Percentiles rank a stretch among this genome's conserved stretches.
phyloP scores from a whole-genome alignment of 345 rosid species.

The Euphorbia pulcherrima region DNA sequence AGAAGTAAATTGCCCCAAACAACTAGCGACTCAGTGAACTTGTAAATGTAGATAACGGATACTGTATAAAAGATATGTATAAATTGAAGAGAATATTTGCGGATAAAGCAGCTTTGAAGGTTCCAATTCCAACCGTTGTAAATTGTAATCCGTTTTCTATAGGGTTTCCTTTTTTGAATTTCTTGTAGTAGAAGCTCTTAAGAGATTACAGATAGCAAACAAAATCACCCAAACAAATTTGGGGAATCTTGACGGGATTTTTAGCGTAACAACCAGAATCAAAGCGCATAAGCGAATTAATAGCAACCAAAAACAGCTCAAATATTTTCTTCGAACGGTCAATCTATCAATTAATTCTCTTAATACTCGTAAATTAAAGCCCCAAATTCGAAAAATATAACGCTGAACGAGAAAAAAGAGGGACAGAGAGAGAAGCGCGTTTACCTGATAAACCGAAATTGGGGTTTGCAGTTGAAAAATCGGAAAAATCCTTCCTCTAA shows the following conservation, averaged over 20 bases:
- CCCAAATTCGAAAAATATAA: not conserved
- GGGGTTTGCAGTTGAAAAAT: slow-evolving; percentile 9
- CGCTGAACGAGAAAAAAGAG: not conserved
- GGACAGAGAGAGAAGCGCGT: not conserved
- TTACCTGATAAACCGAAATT: slow-evolving; percentile 22
- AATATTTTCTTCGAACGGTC: not conserved
- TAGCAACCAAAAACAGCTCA: not conserved
- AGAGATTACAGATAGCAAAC: not conserved
- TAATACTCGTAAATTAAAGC: slow-evolving; percentile 4
- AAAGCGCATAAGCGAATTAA: slow-evolving; percentile 5
- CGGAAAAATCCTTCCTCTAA: not conserved
- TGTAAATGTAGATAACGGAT: slow-evolving; percentile 15
- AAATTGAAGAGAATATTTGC: slow-evolving; percentile 9
- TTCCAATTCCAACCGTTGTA: slow-evolving; percentile 25
- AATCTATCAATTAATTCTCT: slow-evolving; percentile 18
- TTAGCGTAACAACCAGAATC: slow-evolving; percentile 15
- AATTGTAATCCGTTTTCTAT: slow-evolving; percentile 1
- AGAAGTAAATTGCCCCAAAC: not conserved
- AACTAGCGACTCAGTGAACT: no score
- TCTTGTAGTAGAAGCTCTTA: slow-evolving; percentile 23
- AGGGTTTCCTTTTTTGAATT: slow-evolving; percentile 13
- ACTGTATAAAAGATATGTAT: slow-evolving; percentile 19
- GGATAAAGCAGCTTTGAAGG: slow-evolving; percentile 24
- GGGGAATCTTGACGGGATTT: slow-evolving; percentile 16
- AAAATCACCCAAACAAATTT: not conserved